phyloP scores from a whole-genome alignment of 805 yeast genomes.

The Kazachstania bromeliacearum region DNA sequence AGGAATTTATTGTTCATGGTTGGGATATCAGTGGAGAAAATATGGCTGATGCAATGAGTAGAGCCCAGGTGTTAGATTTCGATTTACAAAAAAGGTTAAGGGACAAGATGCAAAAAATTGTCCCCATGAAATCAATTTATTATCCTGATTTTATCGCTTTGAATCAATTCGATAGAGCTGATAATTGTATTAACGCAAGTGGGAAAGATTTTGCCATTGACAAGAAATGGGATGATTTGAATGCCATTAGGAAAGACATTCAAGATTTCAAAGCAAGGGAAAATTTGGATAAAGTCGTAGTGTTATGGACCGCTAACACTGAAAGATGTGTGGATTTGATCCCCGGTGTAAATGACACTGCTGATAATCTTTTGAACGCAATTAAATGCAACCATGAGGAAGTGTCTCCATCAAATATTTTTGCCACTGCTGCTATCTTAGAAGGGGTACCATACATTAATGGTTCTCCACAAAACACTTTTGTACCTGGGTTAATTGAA shows the following conservation, averaged over 20 bases:
- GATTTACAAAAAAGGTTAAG: slow-evolving; percentile 71
- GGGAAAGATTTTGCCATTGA: slow-evolving; percentile 36
- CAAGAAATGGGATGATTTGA: slow-evolving; percentile 85
- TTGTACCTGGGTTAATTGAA: slow-evolving; percentile 90
- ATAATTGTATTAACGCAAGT: slow-evolving; percentile 49
- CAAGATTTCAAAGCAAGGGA: slow-evolving; percentile 63
- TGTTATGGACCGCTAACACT: slow-evolving; percentile 95
- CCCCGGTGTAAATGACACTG: slow-evolving; percentile 78
- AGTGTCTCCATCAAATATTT: slow-evolving; percentile 85
- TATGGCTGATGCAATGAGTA: slow-evolving; percentile 67
- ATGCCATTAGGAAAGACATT: slow-evolving; percentile 76
- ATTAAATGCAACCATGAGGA: slow-evolving; percentile 75
- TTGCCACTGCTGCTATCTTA: slow-evolving; percentile 86
- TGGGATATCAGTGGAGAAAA: slow-evolving; percentile 83
- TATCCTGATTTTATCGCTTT: slow-evolving; percentile 96
- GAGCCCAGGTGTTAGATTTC: slow-evolving; percentile 80
- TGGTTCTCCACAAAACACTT: slow-evolving; percentile 96
- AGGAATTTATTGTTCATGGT: slow-evolving; percentile 82
- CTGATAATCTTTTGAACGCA: slow-evolving; percentile 64
- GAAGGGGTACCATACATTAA: slow-evolving; percentile 86
- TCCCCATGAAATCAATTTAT: slow-evolving; percentile 78
- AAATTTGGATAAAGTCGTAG: slow-evolving; percentile 74
- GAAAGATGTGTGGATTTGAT: slow-evolving; percentile 80
- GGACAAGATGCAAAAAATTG: slow-evolving; percentile 48
- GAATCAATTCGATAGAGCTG: slow-evolving; percentile 86